A percentile compares a stretch with the other conserved stretches of the same genome.
phyloP scores from a whole-genome alignment of 108 stramenopile species.

The Nannochloropsis oceanica region DNA sequence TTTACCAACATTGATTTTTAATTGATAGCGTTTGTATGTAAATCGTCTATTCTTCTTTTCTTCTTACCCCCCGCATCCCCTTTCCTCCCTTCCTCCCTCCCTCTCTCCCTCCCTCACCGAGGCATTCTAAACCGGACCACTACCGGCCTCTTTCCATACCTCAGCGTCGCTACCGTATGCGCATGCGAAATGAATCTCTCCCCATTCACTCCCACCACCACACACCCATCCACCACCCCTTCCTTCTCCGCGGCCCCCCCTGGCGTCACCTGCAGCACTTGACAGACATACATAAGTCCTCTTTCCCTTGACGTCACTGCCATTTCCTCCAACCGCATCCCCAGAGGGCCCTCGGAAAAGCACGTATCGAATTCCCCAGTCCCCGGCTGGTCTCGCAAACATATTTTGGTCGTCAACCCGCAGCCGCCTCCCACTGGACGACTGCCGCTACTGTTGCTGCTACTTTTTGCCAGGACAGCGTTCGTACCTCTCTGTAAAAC shows the following conservation, averaged over 20 bases:
- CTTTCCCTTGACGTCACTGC: background rate
- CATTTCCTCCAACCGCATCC: slow-evolving; percentile 34
- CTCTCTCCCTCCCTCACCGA: too few relatives aligned
- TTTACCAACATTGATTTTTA: too few relatives aligned
- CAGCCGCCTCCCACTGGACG: background rate
- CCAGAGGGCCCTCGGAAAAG: slow-evolving; percentile 25
- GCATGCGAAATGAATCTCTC: slow-evolving; percentile 36
- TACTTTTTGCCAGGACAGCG: background rate
- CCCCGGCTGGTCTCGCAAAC: background rate
- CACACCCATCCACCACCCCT: slow-evolving; percentile 15
- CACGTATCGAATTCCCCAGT: slow-evolving; percentile 16
- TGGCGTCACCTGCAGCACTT: background rate
- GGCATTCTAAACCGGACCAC: slow-evolving; percentile 15
- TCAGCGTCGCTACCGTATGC: slow-evolving; percentile 37
- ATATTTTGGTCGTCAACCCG: background rate
- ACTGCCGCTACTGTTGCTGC: background rate
- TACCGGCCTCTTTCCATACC: slow-evolving; percentile 25
- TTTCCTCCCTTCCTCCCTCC: background rate
- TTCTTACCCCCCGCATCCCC: background rate
- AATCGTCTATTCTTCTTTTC: too few relatives aligned
- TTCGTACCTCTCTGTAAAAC: background rate
- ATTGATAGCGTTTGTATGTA: too few relatives aligned
- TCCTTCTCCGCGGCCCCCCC: background rate
- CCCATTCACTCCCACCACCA: slow-evolving; percentile 30
- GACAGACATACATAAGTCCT: background rate